Conservation (phyloP, 768 basidiomycete species). For the Agrocybe chaxingu region DNA sequence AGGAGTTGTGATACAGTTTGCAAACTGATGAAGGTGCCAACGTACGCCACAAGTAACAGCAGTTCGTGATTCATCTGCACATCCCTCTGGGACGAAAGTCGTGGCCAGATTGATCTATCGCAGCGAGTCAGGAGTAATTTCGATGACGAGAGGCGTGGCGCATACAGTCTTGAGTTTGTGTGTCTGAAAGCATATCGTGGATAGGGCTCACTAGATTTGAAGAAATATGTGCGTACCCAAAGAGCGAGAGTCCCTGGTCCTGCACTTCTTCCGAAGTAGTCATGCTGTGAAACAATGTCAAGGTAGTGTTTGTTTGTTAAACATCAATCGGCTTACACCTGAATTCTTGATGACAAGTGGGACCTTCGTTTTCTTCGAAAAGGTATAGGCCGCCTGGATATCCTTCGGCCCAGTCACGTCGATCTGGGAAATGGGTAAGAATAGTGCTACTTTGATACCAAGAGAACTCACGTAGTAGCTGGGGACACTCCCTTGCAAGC, state of each 20-base stretch:
- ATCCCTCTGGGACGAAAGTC: constrained; percentile 18
- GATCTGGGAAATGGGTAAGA: constrained; percentile 14
- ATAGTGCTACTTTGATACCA: no score
- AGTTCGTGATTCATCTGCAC: constrained; percentile 8
- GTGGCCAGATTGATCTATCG: constrained; percentile 15
- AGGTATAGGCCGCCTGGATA: constrained; percentile 21
- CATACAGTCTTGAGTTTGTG: constrained; percentile 17
- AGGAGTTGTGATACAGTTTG: not conserved
- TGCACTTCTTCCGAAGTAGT: constrained; percentile 11
- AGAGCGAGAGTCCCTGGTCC: constrained; percentile 11
- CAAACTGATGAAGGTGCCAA: not conserved
- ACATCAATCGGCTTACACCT: constrained; percentile 13
- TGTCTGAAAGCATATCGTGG: constrained; percentile 11
- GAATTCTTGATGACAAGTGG: constrained; percentile 22
- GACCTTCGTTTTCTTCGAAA: constrained; percentile 19
- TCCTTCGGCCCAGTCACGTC: constrained; percentile 21
- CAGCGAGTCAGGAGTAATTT: not conserved
- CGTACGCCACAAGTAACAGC: constrained; percentile 21
- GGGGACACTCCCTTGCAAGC: constrained; percentile 27
- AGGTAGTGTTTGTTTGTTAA: not conserved
- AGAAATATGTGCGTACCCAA: constrained; percentile 5
- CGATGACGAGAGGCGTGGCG: not conserved
- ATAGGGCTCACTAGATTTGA: not conserved
- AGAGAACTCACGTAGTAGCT: constrained; percentile 22
- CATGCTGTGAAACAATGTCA: constrained; percentile 2